Conservation (phyloP, 352 stramenopile species). For the Globisporangium abappressorium region DNA sequence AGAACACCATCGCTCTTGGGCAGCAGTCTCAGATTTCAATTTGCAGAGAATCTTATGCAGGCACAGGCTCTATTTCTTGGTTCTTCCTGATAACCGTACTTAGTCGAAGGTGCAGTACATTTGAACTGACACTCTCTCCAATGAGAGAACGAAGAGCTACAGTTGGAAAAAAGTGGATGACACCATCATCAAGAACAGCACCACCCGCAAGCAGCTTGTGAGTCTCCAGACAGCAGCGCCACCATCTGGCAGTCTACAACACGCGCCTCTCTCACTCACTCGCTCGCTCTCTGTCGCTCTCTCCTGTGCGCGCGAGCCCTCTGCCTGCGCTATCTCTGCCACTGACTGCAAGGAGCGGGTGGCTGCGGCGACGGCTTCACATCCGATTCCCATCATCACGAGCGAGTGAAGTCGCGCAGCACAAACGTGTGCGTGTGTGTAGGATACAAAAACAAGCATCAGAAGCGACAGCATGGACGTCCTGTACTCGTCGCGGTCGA, state of each 20-base stretch:
- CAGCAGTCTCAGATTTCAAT: not conserved
- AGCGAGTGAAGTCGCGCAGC: not conserved
- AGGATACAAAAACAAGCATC: not conserved
- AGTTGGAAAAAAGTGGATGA: not conserved
- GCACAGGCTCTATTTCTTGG: not conserved
- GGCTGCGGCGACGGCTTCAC: not conserved
- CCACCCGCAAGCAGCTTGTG: not conserved
- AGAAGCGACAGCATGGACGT: constrained; percentile 3
- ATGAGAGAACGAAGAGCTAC: not conserved
- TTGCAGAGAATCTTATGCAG: not conserved
- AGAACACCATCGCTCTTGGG: not conserved
- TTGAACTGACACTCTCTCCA: not conserved
- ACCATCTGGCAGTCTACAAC: not conserved
- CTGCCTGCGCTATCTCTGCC: constrained; percentile 7
- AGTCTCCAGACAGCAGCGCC: not conserved
- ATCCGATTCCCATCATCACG: too few species aligned
- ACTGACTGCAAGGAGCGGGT: not conserved
- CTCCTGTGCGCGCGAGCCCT: not conserved
- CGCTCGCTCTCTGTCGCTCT: not conserved
- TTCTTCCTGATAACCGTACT: constrained; percentile 16
- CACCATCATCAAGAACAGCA: not conserved
- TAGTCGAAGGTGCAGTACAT: not conserved
- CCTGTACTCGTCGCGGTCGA: constrained; percentile 10
- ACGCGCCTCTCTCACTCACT: not conserved
- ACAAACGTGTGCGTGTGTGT: not conserved